A percentile compares a stretch with the other conserved stretches of the same genome.
Conservation (phyloP, 176 grass and related monocot species). For the Saccharum spontaneum region DNA sequence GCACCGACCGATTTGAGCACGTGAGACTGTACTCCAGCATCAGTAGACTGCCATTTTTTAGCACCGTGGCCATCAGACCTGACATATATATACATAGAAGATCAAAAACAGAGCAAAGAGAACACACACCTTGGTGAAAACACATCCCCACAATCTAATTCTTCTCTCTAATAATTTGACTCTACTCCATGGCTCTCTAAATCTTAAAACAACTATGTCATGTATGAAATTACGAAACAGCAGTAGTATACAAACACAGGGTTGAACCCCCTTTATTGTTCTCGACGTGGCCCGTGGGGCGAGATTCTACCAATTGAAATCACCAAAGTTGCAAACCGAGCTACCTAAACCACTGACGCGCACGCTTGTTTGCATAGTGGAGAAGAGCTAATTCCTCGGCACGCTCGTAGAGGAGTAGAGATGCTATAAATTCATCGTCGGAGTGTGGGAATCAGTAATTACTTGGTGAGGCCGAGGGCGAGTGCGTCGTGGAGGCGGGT, state of each 20-base stretch:
- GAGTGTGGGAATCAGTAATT: neutral
- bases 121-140: neutral
- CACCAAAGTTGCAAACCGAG: neutral
- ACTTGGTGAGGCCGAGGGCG: conserved; percentile 62
- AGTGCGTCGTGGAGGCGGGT: conserved; percentile 59
- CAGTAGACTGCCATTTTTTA: conserved; percentile 61
- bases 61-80: conserved; percentile 49
- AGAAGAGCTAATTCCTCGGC: neutral
- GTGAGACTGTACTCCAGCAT: conserved; percentile 64
- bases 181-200: neutral
- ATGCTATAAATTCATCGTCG: neutral
- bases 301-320: neutral
- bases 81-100: neutral
- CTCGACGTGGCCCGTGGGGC: neutral
- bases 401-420: neutral
- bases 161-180: too few relatives aligned
- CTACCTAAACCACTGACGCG: neutral
- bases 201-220: neutral
- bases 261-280: neutral
- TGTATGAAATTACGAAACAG: neutral
- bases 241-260: neutral
- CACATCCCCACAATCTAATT: neutral
- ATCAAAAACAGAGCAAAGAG: neutral
- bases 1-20: conserved; percentile 49
- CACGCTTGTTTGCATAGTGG: neutral